Conservation (phyloP, 2,329 filamentous ascomycete species). For the Claviceps pazoutovae region DNA sequence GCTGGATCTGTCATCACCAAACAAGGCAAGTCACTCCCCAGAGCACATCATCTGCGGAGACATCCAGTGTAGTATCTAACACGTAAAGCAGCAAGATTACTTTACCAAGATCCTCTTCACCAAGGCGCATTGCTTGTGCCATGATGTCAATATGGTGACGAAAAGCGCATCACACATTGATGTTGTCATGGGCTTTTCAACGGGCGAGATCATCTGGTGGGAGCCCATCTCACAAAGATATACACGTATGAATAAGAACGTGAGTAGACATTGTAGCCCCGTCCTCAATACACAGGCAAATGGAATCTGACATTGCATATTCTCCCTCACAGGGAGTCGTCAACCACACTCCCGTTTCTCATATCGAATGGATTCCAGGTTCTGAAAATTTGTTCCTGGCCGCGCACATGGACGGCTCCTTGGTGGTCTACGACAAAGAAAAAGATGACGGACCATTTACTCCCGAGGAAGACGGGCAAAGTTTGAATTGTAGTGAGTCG, state of each 20-base stretch:
- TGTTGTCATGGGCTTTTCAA: constrained; percentile 89
- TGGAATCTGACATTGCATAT: constrained; percentile 1
- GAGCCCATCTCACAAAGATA: constrained; percentile 95
- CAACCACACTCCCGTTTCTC: constrained; percentile 69
- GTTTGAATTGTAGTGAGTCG: constrained; percentile 50
- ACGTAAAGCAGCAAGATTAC: constrained; percentile 56
- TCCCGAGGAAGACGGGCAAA: constrained; percentile 49
- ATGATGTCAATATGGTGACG: constrained; percentile 77
- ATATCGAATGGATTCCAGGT: constrained; percentile 86
- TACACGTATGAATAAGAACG: constrained; percentile 89
- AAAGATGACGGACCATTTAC: constrained; percentile 77
- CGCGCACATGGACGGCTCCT: constrained; percentile 76
- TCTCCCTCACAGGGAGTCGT: constrained; percentile 54
- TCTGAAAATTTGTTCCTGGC: constrained; percentile 89
- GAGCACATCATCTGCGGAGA: background rate
- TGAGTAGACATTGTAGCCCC: constrained; percentile 21
- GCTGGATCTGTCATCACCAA: constrained; percentile 71
- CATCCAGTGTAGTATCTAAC: constrained; percentile 12
- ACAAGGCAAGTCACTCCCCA: constrained; percentile 39
- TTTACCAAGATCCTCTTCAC: constrained; percentile 94
- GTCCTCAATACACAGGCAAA: background rate
- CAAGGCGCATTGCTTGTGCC: constrained; percentile 86
- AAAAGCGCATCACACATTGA: constrained; percentile 73
- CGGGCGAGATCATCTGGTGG: constrained; percentile 96
- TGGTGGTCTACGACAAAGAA: constrained; percentile 95